A percentile compares a stretch with the other conserved stretches of the same genome.
These are phyloP conservation scores for Alloascoidea africana DNA, from an alignment of 805 yeast species.

Conservation along the genomic window DNA sequence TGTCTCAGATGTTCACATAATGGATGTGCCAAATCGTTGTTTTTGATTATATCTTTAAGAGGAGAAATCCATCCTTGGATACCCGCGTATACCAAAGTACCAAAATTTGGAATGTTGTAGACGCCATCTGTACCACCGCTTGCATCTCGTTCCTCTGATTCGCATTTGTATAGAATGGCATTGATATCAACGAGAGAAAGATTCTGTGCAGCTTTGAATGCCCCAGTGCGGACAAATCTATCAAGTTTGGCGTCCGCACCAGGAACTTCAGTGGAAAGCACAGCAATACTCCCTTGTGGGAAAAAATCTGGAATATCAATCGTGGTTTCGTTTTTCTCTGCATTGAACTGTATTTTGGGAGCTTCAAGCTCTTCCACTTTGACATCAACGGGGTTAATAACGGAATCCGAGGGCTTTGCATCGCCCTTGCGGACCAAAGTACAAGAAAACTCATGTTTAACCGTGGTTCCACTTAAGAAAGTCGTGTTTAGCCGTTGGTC, in stretches of 20 bases:
- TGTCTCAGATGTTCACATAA: conserved; percentile 63
- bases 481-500: conserved; percentile 45
- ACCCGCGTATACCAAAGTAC: conserved; percentile 74
- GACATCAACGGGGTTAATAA: conserved; percentile 52
- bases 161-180: conserved; percentile 60
- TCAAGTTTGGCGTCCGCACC: conserved; percentile 55
- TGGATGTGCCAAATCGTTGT: conserved; percentile 75
- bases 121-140: conserved; percentile 59
- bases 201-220: conserved; percentile 51
- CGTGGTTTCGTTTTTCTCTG: conserved; percentile 26
- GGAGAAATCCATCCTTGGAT: conserved; percentile 83
- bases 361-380: conserved; percentile 35
- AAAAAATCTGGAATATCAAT: conserved; percentile 48
- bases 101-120: conserved; percentile 61
- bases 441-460: conserved; percentile 42
- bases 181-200: conserved; percentile 59
- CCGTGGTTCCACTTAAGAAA: conserved; percentile 42
- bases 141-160: conserved; percentile 76
- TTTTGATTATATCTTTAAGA: conserved; percentile 41
- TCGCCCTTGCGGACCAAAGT: conserved; percentile 39
- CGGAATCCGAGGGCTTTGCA: conserved; percentile 20
- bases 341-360: conserved; percentile 31
- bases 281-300: conserved; percentile 85
- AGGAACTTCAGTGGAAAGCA: conserved; percentile 55
- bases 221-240: conserved; percentile 55